phyloP scores from a whole-genome alignment of 1,284 basidiomycete genomes.

The Pseudozyma tsukubaensis region DNA sequence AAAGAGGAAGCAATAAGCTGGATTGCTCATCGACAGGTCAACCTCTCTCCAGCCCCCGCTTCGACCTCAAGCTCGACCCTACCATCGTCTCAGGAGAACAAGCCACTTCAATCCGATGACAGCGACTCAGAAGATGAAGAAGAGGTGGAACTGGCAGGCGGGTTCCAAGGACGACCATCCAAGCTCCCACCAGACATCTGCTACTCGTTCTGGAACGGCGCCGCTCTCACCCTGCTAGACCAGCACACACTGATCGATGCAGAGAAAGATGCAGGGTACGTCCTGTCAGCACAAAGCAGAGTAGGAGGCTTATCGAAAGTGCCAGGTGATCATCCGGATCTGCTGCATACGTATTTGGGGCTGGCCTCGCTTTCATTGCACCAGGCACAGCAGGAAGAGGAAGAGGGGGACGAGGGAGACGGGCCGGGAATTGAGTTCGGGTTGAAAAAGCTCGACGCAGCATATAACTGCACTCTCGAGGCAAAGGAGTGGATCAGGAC shows the following conservation, averaged over 20 bases:
- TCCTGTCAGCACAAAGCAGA: constrained; percentile 55
- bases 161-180: constrained; percentile 54
- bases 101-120: background rate
- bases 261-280: constrained; percentile 43
- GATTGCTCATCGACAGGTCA: constrained; percentile 38
- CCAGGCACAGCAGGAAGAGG: constrained; percentile 5
- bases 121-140: constrained; percentile 20
- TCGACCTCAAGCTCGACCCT: background rate
- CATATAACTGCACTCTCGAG: constrained; percentile 20
- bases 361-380: constrained; percentile 60
- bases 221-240: constrained; percentile 42
- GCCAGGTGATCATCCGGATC: constrained; percentile 58
- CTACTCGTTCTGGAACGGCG: constrained; percentile 68
- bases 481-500: constrained; percentile 21
- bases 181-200: constrained; percentile 60
- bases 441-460: constrained; percentile 25
- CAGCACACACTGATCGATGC: constrained; percentile 50
- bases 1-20: constrained; percentile 15
- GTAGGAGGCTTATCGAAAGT: constrained; percentile 64
- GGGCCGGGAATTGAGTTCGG: constrained; percentile 15
- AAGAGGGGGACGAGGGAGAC: background rate
- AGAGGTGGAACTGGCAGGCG: constrained; percentile 23
- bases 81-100: background rate
- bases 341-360: constrained; percentile 64
- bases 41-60: background rate